These are phyloP conservation scores for Sanghuangporus weigelae DNA, from an alignment of 1,284 basidiomycete species.

Conservation along the genomic window DNA sequence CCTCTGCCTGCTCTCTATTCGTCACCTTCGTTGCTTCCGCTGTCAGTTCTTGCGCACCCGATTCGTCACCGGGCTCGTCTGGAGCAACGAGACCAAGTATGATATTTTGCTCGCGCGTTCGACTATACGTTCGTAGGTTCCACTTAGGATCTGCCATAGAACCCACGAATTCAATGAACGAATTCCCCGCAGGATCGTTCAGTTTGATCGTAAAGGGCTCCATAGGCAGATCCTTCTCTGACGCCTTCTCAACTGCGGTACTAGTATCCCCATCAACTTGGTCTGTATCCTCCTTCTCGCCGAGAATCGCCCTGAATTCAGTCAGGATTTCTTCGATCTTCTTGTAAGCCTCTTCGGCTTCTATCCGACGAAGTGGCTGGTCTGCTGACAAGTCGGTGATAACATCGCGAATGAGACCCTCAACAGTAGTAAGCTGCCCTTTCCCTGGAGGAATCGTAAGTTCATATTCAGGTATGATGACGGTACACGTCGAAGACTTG, in stretches of 20 bases:
- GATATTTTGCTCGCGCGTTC: conserved; percentile 83
- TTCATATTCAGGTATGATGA: conserved; percentile 84
- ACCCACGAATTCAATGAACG: conserved; percentile 84
- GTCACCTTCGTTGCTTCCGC: conserved; percentile 16
- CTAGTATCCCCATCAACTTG: conserved; percentile 26
- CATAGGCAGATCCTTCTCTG: conserved; percentile 51
- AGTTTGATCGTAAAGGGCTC: conserved; percentile 79
- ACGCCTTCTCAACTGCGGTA: conserved; percentile 26
- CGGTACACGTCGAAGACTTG: conserved; percentile 80
- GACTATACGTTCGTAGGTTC: conserved; percentile 84
- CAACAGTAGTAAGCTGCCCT: conserved; percentile 94
- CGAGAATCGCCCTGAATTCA: conserved; percentile 65
- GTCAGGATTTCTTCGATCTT: conserved; percentile 79
- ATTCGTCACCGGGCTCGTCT: conserved; percentile 35
- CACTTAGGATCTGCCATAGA: conserved; percentile 88
- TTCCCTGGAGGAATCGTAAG: conserved; percentile 87
- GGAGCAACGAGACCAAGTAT: conserved; percentile 64
- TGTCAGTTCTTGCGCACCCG: conserved; percentile 7
- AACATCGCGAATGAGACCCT: conserved; percentile 87
- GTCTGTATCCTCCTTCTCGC: conserved; percentile 58
- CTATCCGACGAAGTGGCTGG: conserved; percentile 83
- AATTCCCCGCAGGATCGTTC: conserved; percentile 95
- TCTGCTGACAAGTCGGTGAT: conserved; percentile 78
- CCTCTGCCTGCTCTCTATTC: conserved; percentile 32
- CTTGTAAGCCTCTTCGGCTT: conserved; percentile 70